phyloP scores from a whole-genome alignment of 441 rosid genomes.

The Jatropha multifida region DNA sequence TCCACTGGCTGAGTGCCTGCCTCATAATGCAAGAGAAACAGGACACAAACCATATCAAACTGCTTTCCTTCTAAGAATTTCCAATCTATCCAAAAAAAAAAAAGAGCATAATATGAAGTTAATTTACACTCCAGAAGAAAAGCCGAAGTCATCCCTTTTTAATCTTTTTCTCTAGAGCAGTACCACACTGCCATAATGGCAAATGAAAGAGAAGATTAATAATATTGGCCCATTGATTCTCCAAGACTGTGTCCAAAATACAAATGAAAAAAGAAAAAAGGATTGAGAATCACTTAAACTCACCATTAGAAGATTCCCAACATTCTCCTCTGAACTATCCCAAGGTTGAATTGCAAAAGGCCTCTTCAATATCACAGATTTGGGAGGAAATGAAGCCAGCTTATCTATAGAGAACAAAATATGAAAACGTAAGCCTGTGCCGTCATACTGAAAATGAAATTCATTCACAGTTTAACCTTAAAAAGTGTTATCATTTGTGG shows the following conservation, averaged over 20 bases:
- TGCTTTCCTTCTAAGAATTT: too few relatives aligned
- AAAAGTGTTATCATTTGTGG: not conserved
- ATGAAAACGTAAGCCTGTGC: not conserved
- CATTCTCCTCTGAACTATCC: slow-evolving; percentile 73
- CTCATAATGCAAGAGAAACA: too few relatives aligned
- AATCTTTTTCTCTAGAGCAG: not conserved
- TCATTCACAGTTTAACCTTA: not conserved
- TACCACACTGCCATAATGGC: not conserved
- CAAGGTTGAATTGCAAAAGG: slow-evolving; percentile 75
- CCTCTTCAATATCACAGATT: slow-evolving; percentile 54
- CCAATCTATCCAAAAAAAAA: too few relatives aligned
- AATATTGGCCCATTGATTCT: not conserved
- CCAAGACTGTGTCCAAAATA: not conserved
- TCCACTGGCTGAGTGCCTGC: too few relatives aligned
- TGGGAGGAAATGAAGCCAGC: slow-evolving; percentile 60
- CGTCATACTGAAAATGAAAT: not conserved
- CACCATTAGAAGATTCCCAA: slow-evolving; percentile 90
- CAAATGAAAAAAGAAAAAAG: not conserved
- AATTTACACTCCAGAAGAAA: not conserved
- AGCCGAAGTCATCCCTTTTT: not conserved
- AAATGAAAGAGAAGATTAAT: not conserved
- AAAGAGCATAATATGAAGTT: too few relatives aligned
- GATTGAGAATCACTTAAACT: slow-evolving; percentile 31
- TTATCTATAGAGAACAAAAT: slow-evolving; percentile 33
- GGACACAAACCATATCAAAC: too few relatives aligned